These are phyloP conservation scores for Beta vulgaris DNA, from an alignment of 148 eudicot species.

Conservation along the genomic window DNA sequence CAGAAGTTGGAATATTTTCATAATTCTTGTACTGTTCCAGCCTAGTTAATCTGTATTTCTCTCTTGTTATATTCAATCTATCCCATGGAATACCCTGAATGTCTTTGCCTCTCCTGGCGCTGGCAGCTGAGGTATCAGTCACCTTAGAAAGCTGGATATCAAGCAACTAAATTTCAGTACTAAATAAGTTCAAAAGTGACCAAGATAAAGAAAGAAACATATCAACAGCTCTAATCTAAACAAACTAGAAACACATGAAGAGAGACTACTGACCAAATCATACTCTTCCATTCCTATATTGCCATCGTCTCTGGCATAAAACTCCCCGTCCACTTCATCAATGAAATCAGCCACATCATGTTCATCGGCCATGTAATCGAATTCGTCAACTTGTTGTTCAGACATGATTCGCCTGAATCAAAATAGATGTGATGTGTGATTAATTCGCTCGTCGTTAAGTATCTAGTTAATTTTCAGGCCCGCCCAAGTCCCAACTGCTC, in stretches of 20 bases:
- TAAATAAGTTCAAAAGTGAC: neutral
- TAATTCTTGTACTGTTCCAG: slow-evolving; percentile 79
- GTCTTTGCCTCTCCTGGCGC: slow-evolving; percentile 84
- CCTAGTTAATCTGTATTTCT: slow-evolving; percentile 68
- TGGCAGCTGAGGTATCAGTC: slow-evolving; percentile 82
- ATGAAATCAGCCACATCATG: slow-evolving; percentile 50
- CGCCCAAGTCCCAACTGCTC: neutral
- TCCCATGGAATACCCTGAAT: slow-evolving; percentile 94
- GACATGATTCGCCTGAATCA: slow-evolving; percentile 41
- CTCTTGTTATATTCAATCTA: slow-evolving; percentile 68
- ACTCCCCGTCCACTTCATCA: slow-evolving; percentile 46
- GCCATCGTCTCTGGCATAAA: slow-evolving; percentile 39
- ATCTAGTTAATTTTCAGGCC: neutral
- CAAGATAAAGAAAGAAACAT: neutral
- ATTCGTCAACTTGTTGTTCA: slow-evolving; percentile 32
- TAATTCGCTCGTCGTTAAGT: too few species aligned
- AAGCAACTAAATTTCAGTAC: neutral
- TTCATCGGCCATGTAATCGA: slow-evolving; percentile 55
- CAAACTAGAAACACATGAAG: slow-evolving; percentile 11
- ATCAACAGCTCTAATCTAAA: neutral
- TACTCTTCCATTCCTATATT: slow-evolving; percentile 56
- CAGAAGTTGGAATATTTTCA: slow-evolving; percentile 66
- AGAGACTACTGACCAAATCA: slow-evolving; percentile 54
- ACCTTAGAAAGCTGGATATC: slow-evolving; percentile 54
- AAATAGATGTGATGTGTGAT: too few species aligned